phyloP scores from a whole-genome alignment of 176 grass and related monocot genomes.

The Aegilops umbellulata region DNA sequence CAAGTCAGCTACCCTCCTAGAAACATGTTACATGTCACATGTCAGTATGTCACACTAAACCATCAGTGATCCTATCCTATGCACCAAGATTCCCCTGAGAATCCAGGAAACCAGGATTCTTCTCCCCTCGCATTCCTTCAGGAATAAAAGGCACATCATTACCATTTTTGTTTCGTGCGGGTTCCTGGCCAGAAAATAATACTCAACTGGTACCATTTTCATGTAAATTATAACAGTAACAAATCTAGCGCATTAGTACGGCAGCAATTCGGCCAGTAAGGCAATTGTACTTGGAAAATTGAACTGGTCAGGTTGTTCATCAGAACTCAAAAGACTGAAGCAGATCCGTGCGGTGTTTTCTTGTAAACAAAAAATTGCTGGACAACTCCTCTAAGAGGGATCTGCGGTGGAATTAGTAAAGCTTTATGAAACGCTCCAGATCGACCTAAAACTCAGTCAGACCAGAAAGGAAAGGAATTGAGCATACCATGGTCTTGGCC shows the following conservation, averaged over 20 bases:
- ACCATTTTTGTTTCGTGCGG: background rate
- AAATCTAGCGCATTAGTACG: background rate
- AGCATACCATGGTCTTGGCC: slow-evolving; percentile 63
- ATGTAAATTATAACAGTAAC: background rate
- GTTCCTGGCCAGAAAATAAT: background rate
- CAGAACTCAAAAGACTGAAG: background rate
- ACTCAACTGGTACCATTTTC: background rate
- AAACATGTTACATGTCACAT: background rate
- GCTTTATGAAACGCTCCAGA: background rate
- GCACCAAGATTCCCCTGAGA: background rate
- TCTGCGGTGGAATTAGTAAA: background rate
- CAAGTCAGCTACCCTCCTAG: background rate
- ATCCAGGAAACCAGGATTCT: background rate
- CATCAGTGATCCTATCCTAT: background rate
- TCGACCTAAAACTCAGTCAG: background rate
- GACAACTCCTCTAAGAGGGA: background rate
- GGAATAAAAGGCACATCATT: background rate
- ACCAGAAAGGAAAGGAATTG: background rate
- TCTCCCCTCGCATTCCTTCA: background rate
- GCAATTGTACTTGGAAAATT: background rate
- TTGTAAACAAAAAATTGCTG: background rate
- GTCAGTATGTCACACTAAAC: background rate
- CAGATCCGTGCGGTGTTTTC: background rate
- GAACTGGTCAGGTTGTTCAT: background rate
- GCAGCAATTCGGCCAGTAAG: background rate